Evolutionary conservation across 441 rosid species (phyloP).

Genomic region (Flueggea neowawraea): DNA sequence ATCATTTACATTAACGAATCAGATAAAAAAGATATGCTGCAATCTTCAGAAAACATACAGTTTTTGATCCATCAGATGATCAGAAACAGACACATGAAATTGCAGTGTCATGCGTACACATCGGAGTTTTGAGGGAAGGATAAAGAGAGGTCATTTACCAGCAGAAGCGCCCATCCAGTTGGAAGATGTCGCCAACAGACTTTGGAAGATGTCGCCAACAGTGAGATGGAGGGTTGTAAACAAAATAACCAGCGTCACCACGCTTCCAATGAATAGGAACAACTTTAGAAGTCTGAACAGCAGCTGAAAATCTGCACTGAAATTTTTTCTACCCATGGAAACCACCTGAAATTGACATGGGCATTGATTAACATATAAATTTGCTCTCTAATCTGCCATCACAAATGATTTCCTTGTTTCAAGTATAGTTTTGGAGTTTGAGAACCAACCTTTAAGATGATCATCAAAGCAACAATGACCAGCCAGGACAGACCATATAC

Average conservation of each 20-base stretch:
- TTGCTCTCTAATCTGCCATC: background rate
- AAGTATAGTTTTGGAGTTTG: background rate
- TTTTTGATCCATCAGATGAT: too few relatives aligned
- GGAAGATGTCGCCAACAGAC: slow-evolving; percentile 85
- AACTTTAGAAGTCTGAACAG: slow-evolving; percentile 91
- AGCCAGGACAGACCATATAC: slow-evolving; percentile 94
- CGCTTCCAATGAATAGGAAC: slow-evolving; percentile 59
- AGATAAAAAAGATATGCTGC: too few relatives aligned
- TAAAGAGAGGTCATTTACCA: slow-evolving; percentile 27
- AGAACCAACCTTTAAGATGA: slow-evolving; percentile 67
- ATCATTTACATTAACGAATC: too few relatives aligned
- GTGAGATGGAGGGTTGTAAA: slow-evolving; percentile 78
- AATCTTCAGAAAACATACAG: too few relatives aligned
- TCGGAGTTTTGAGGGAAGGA: background rate
- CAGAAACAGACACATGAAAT: too few relatives aligned
- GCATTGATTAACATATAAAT: background rate
- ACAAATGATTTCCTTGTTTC: background rate
- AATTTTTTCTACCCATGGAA: slow-evolving; percentile 95
- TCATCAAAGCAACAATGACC: slow-evolving; percentile 75
- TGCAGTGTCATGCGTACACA: background rate
- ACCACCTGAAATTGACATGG: slow-evolving; percentile 53
- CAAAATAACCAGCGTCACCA: slow-evolving; percentile 58
- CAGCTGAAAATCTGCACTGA: slow-evolving; percentile 97
- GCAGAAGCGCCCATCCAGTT: slow-evolving; percentile 97
- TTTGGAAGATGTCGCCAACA: slow-evolving; percentile 80